phyloP scores from a whole-genome alignment of 768 basidiomycete species.

The Multifurca ochricompacta region DNA sequence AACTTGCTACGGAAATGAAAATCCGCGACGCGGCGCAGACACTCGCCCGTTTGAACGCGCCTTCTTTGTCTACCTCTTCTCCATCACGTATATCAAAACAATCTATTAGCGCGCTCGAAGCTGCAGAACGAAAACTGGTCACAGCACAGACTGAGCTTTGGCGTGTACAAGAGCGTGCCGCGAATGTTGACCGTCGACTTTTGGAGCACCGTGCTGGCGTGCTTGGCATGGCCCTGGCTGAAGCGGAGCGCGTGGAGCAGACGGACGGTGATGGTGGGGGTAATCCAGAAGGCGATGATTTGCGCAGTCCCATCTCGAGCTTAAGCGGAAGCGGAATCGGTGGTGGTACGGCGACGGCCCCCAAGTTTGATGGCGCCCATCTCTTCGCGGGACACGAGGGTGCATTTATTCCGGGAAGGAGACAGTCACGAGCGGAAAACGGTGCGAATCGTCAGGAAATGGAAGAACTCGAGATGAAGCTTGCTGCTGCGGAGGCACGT shows the following conservation, averaged over 20 bases:
- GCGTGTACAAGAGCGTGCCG: slow-evolving; percentile 55
- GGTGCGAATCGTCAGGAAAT: slow-evolving; percentile 37
- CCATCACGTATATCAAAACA: slow-evolving; percentile 54
- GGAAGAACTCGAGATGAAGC: slow-evolving; percentile 54
- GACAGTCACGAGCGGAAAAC: slow-evolving; percentile 10
- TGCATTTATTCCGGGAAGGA: slow-evolving; percentile 46
- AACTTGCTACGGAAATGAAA: slow-evolving; percentile 73
- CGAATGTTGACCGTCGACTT: slow-evolving; percentile 54
- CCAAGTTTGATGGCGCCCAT: slow-evolving; percentile 72
- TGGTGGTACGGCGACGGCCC: slow-evolving; percentile 40
- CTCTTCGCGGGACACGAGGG: slow-evolving; percentile 77
- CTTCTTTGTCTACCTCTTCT: slow-evolving; percentile 22
- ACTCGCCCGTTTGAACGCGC: slow-evolving; percentile 56
- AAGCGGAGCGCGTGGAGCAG: slow-evolving; percentile 10
- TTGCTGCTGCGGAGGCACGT: slow-evolving; percentile 50
- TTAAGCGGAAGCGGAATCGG: slow-evolving; percentile 36
- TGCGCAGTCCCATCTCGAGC: slow-evolving; percentile 25
- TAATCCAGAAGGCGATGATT: slow-evolving; percentile 29
- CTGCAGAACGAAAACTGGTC: slow-evolving; percentile 68
- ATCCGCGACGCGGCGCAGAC: slow-evolving; percentile 82
- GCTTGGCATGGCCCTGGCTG: slow-evolving; percentile 53
- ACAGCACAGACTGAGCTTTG: slow-evolving; percentile 62
- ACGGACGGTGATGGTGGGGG: slow-evolving; percentile 51
- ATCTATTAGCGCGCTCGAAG: slow-evolving; percentile 61
- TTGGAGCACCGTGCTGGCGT: slow-evolving; percentile 82